Percentiles rank a stretch among this genome's conserved stretches.
phyloP scores from a whole-genome alignment of 306 rosid genomes.

The Fragaria iinumae region DNA sequence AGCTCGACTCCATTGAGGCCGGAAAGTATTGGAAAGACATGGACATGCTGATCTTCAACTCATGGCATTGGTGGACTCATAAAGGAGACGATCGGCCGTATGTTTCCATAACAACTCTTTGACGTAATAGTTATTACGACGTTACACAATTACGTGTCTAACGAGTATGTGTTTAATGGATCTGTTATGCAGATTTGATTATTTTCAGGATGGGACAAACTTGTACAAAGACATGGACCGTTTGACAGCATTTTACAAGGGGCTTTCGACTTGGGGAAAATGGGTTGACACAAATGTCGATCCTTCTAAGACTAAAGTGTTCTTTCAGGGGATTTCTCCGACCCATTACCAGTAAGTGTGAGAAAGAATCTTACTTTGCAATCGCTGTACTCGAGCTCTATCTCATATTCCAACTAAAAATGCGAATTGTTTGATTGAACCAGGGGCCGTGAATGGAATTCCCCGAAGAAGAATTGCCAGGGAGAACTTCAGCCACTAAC shows the following conservation, averaged over 20 bases:
- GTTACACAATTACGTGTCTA: not conserved
- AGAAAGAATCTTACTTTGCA: not conserved
- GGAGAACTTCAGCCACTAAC: constrained; percentile 71
- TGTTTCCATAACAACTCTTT: not conserved
- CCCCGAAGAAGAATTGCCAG: constrained; percentile 62
- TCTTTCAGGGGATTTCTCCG: constrained; percentile 96
- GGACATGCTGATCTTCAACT: constrained; percentile 83
- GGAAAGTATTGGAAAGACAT: constrained; percentile 80
- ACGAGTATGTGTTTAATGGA: not conserved
- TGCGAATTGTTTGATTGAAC: not conserved
- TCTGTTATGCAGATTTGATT: constrained; percentile 66
- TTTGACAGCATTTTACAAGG: constrained; percentile 62
- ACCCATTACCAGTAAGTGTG: constrained; percentile 81
- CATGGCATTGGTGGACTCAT: constrained; percentile 99
- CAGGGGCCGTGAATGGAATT: constrained; percentile 89
- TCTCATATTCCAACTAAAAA: not conserved
- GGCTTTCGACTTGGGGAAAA: constrained; percentile 79
- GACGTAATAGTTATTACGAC: too few relatives aligned
- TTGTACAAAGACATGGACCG: constrained; percentile 75
- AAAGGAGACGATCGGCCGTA: constrained; percentile 78
- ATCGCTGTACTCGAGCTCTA: not conserved
- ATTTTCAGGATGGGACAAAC: constrained; percentile 58
- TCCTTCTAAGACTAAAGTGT: constrained; percentile 64
- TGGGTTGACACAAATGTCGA: constrained; percentile 90
- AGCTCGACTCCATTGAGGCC: constrained; percentile 57